These are phyloP conservation scores for Talaromyces pinophilus DNA, from an alignment of 2,329 filamentous ascomycete species.

Conservation along the genomic window DNA sequence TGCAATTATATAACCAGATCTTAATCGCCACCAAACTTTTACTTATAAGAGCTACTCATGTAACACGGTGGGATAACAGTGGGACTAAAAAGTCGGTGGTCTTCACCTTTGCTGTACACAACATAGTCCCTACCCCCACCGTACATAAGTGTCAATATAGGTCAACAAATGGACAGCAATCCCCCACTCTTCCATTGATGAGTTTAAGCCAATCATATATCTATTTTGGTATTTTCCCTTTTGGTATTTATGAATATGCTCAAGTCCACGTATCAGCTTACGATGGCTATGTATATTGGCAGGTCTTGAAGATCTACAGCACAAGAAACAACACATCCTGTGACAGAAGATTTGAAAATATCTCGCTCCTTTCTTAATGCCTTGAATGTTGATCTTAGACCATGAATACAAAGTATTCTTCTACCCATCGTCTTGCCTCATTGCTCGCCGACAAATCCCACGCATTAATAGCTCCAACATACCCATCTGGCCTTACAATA, in stretches of 20 bases:
- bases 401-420: constrained; percentile 6
- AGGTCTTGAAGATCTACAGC: not conserved
- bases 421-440: not conserved
- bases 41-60: not conserved
- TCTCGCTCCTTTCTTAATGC: not conserved
- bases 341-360: not conserved
- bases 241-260: not conserved
- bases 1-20: not conserved
- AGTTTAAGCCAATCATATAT: not conserved
- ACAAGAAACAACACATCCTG: not conserved
- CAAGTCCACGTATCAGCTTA: not conserved
- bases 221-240: not conserved
- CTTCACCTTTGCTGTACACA: not conserved
- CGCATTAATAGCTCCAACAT: constrained; percentile 8
- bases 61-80: not conserved
- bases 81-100: not conserved
- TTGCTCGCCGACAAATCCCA: not conserved
- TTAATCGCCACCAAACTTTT: not conserved
- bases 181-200: not conserved
- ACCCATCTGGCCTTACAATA: constrained; percentile 12
- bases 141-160: not conserved
- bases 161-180: not conserved
- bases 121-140: not conserved
- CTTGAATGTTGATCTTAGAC: not conserved
- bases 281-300: not conserved